Evolutionary conservation across 2,329 filamentous ascomycete genomes (phyloP), one percentile per base, ranked within the genome.

Genomic region (Xylariaceae sp.): DNA sequence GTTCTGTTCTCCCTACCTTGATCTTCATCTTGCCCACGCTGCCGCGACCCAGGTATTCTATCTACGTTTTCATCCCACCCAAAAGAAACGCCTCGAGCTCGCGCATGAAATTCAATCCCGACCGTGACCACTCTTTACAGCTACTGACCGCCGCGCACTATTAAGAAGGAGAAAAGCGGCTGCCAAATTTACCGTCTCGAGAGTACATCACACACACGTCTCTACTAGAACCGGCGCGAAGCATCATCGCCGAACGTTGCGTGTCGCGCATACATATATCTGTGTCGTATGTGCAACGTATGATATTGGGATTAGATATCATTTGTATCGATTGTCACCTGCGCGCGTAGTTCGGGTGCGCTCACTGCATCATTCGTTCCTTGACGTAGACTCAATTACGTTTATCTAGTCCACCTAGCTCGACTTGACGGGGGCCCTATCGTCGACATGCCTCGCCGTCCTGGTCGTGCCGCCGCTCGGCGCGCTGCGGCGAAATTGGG

Each of bases 391-490:
- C 43, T 26, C n/a, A 11, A 34, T 37, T 7, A n/a, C 43, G 2
- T 4, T 29, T 48, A 27, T 7, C 12, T 8, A 27, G 3, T 29
- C 19, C n/a, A 37, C 40, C 31, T 11, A n/a, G 4, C 12, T 26
- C 12, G 26, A 39, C 26, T 19, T 29, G 29, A 48, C 47, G 5
- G 19, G 46, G 27, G 26, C 12, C 40, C n/a, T n/a, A 5, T 7
- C 19, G 40, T 3, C 7, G 26, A 30, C 27, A 69, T 69, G 68
- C 68, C 66, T 62, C 70, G 70, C 42, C 70, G 74, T 48, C 74
- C 74, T 27, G 71, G 73, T 56, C 72, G 74, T 55, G 74, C 74
- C 31, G 74, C 74, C 45, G 74, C 74, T 43, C 71, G 73, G 62
- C 71, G 73, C 53, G 74, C 74, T 30, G 72, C 73, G 42, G 71